Base-by-base conservation (phyloP, 1,284 basidiomycete genomes). In the Ustilago tritici region DNA sequence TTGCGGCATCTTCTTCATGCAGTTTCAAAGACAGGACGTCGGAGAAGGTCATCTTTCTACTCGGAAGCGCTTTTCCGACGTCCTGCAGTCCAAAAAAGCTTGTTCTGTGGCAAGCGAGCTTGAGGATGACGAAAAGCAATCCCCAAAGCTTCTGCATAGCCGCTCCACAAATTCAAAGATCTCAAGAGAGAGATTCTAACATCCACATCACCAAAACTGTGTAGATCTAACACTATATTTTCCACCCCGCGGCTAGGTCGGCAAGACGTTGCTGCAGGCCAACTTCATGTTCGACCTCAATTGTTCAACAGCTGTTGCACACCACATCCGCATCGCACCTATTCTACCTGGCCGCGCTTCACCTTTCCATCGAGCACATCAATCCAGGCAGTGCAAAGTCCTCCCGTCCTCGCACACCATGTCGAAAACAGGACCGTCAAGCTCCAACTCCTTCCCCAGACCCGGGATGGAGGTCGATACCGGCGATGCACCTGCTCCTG, bases 401-500 rank as follows among this genome's bases (percentile, higher is more conserved):
- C 2, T 12, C 31, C 36, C 31, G 4, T 35, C 17, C 23, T 50
- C 35, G 58, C 43, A 38, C 57, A 72, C 12, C 19, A 73, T 73
- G 71, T 73, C 71, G 38, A 73, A 73, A 52, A 35, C 43, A 17
- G n/a, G 56, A 14, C 41, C 61, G 4, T 47, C 54, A 4, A 31
- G 60, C 23, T 56, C 55, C n/a, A 32, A n/a, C 54, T 46, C 65
- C 12, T 58, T 65, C 28, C 50, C 62, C 5, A 52, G 54, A 8
- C 61, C 59, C 34, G 65, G 56, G 4, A 53, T 55, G 40, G 71
- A 73, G 28, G 4, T 38, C 35, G 65, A 68, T 23, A 17, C 23
- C 19, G 23, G 43, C 50, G 74, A 67, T 38, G 55, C 56, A 2
- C 63, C 69, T 43, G 52, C 55, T 2, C 67, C 73, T 15, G 80